Conservation (phyloP, 768 basidiomycete species). For the Gyrodon lividus region DNA sequence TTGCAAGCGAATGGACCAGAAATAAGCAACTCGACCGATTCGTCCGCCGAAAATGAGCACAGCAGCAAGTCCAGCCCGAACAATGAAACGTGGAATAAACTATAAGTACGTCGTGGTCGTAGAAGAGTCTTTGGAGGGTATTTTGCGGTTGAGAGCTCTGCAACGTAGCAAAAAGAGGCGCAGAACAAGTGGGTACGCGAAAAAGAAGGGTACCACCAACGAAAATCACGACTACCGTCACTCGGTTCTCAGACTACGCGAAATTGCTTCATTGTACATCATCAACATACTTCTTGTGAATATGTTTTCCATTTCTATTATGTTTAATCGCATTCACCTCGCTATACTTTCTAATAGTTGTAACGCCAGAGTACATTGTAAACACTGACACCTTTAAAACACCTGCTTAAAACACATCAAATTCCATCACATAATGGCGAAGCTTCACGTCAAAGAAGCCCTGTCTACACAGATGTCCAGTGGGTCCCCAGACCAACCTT, state of each 20-base stretch:
- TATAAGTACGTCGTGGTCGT: conserved; percentile 8
- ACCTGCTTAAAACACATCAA: not conserved
- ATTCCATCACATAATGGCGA: not conserved
- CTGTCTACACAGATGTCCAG: not conserved
- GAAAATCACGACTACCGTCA: conserved; percentile 7
- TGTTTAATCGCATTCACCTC: not conserved
- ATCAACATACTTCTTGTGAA: not conserved
- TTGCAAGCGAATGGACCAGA: not conserved
- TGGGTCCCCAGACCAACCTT: too few relatives aligned
- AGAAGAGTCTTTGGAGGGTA: not conserved
- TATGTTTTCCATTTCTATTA: not conserved
- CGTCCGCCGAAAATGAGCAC: conserved; percentile 3
- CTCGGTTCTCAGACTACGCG: conserved; percentile 3
- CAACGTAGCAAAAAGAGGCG: conserved; percentile 1
- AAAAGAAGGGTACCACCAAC: not conserved
- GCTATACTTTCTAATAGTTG: not conserved
- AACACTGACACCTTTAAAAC: too few relatives aligned
- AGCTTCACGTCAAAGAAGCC: not conserved
- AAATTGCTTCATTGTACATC: not conserved
- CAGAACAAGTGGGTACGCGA: not conserved
- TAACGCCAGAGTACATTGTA: not conserved
- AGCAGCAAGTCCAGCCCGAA: not conserved
- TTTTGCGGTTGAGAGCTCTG: conserved; percentile 1
- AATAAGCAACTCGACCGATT: conserved; percentile 7
- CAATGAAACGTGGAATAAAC: not conserved